Evolutionary conservation across 192 early-diverging fungal genomes (phyloP), one percentile per base, ranked within the genome.

Genomic region (Glomus cerebriforme): DNA sequence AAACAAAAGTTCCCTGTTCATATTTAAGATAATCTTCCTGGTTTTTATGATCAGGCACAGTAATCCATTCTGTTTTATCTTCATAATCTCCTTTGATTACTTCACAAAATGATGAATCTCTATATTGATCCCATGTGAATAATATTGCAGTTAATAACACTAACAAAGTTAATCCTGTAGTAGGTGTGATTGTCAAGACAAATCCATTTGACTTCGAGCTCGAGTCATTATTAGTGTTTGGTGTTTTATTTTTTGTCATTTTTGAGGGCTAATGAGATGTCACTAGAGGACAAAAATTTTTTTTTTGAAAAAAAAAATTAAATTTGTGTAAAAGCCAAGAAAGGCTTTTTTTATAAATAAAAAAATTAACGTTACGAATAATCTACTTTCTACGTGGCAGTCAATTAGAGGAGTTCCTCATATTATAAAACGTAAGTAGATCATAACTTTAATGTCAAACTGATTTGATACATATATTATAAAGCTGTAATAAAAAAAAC

Each of bases 1-100:
- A 68, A 49, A 78, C 77, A 35, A 78, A 78, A 31, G 77, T 65
- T 58, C 77, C 77, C 34, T 34, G 67, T 26, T 69, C 66, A 22
- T 45, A 71, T 13, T 29, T 7, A 47, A 47, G 19, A 45, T 71
- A 47, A 0, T 27, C 24, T 24, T 43, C 39, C 19, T n/a, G 10
- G 26, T 15, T 71, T 47, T 26, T 47, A 47, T 71, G 24, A 17
- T 71, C 39, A 47, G 39, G 35, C n/a, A 24, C 13, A 15, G 35
- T n/a, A 26, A 71, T 26, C 69, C 69, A 71, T 26, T 9, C 13
- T 12, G 26, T 47, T 47, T 43, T 45, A 22, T 71, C 43, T 0
- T 49, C 26, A 49, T 47, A 35, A 9, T 37, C 34, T 19, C 8
- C 2, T 9, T n/a, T 22, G 13, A 35, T n/a, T 39, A 68, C 1